Evolutionary conservation across 202 grass and related monocot species (phyloP), one percentile per base, ranked within the genome.

Genomic region (Cymbopogon flexuosus): DNA sequence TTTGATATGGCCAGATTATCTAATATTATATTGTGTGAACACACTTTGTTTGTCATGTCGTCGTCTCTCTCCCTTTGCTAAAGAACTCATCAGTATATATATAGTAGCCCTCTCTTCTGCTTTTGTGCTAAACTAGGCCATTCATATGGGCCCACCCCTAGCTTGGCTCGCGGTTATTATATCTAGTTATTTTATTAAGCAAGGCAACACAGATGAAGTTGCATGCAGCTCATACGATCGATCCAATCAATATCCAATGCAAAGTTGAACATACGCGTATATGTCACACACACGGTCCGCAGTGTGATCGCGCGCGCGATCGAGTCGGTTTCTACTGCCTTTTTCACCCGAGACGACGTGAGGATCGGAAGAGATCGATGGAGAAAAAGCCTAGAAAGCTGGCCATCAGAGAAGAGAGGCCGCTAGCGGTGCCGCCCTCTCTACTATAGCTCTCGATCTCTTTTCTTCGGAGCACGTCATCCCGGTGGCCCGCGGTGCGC

Each of bases 401-500:
- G 68, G 68, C 23, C 37, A 40, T 71, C 23, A 18, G 41, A 71
- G 41, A 33, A 4, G 4, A 33, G 31, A 71, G 7, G 27, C 8
- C 12, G 56, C 56, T 12, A 33, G 19, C 54, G 1, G 19, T 19
- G 10, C 19, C 23, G 56, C 57, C 57, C 56, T 22, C 51, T n/a
- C 27, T 27, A 33, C 2, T 2, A 10, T 12, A 41, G 39, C 40
- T 23, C 31, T 33, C n/a, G 39, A 5, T 22, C 1, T 11, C 43
- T 72, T 72, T 72, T 52, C 8, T 15, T 34, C 69, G 68, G 43
- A 72, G 68, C 68, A 72, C 43, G 69, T 72, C 69, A 52, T 1
- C 6, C 13, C 41, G 22, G 24, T 27, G 27, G 27, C 27, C 27
- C 27, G 27, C 27, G 27, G 27, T 27, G 23, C 16, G 69, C 43